These are phyloP conservation scores for Ophiostoma ulmi DNA, from an alignment of 2,329 filamentous ascomycete species.

Conservation along the genomic window DNA sequence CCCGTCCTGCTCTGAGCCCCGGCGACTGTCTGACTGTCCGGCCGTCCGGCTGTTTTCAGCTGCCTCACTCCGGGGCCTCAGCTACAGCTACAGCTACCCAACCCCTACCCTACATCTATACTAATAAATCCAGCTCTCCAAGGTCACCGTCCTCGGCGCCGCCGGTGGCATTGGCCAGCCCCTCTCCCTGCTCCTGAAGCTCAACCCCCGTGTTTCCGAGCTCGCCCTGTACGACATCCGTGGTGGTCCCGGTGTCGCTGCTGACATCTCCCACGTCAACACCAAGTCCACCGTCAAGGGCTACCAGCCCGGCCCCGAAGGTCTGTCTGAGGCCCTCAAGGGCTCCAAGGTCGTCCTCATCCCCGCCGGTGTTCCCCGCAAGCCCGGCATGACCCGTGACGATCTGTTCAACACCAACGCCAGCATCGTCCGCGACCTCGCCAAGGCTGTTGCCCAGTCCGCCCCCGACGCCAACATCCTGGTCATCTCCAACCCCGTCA, in stretches of 20 bases:
- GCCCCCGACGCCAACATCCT: slow-evolving; percentile 91
- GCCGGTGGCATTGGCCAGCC: slow-evolving; percentile 98
- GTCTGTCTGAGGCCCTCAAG: slow-evolving; percentile 74
- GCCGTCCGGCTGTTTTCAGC: neutral
- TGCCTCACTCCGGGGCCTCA: neutral
- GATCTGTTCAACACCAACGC: slow-evolving; percentile 99
- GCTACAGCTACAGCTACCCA: neutral
- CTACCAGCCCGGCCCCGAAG: slow-evolving; percentile 71
- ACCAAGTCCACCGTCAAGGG: slow-evolving; percentile 93
- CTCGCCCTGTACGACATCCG: slow-evolving; percentile 98
- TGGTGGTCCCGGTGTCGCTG: slow-evolving; percentile 90
- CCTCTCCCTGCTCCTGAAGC: slow-evolving; percentile 95
- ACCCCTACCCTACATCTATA: neutral
- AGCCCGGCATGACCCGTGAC: slow-evolving; percentile 99
- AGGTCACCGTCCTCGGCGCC: slow-evolving; percentile 95
- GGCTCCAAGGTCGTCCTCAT: slow-evolving; percentile 93
- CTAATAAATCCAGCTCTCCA: slow-evolving; percentile 59
- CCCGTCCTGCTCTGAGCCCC: neutral
- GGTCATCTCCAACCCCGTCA: slow-evolving; percentile 98
- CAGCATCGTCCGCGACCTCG: slow-evolving; percentile 96
- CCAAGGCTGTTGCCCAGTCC: slow-evolving; percentile 86
- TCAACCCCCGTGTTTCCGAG: slow-evolving; percentile 90
- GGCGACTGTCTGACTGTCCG: neutral
- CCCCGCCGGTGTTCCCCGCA: slow-evolving; percentile 95
- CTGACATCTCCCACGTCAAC: slow-evolving; percentile 98